A percentile compares a stretch with the other conserved stretches of the same genome.
Evolutionary conservation across 768 basidiomycete genomes (phyloP).

Genomic region (Phanerochaete carnosa): DNA sequence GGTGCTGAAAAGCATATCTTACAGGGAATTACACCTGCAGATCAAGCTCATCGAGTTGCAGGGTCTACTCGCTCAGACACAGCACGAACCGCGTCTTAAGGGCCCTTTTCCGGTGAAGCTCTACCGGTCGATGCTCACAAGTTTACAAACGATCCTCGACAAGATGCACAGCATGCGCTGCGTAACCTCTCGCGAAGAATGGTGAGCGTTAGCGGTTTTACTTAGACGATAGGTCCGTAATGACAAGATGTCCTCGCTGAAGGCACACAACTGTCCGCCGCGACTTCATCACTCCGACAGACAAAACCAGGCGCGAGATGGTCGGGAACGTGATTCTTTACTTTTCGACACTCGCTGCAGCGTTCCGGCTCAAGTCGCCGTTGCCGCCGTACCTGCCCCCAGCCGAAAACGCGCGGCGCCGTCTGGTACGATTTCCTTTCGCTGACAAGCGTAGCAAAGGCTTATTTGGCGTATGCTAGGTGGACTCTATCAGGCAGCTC

Average conservation of each 20-base stretch:
- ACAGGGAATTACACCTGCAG: conserved; percentile 93
- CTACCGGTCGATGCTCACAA: conserved; percentile 80
- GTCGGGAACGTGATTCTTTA: conserved; percentile 92
- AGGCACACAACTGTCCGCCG: conserved; percentile 83
- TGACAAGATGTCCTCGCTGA: neutral
- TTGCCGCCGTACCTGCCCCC: conserved; percentile 97
- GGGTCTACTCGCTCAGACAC: conserved; percentile 80
- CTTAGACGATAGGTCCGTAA: neutral
- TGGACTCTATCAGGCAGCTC: conserved; percentile 76
- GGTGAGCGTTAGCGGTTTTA: conserved; percentile 43
- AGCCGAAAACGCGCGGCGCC: conserved; percentile 78
- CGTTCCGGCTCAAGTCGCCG: conserved; percentile 83
- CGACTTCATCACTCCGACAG: conserved; percentile 91
- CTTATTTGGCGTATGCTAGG: conserved; percentile 36
- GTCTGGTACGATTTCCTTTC: conserved; percentile 52
- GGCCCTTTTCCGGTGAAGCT: conserved; percentile 89
- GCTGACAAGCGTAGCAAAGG: neutral
- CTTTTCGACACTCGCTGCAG: conserved; percentile 75
- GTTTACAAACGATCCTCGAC: conserved; percentile 83
- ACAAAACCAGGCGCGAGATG: conserved; percentile 87
- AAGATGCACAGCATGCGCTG: conserved; percentile 94
- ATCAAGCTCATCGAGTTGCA: conserved; percentile 86
- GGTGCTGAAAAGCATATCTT: neutral
- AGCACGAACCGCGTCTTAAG: conserved; percentile 92
- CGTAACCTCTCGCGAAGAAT: conserved; percentile 94